Evolutionary conservation across 179 eudicot species (phyloP).

Genomic region (Spergularia azorica): DNA sequence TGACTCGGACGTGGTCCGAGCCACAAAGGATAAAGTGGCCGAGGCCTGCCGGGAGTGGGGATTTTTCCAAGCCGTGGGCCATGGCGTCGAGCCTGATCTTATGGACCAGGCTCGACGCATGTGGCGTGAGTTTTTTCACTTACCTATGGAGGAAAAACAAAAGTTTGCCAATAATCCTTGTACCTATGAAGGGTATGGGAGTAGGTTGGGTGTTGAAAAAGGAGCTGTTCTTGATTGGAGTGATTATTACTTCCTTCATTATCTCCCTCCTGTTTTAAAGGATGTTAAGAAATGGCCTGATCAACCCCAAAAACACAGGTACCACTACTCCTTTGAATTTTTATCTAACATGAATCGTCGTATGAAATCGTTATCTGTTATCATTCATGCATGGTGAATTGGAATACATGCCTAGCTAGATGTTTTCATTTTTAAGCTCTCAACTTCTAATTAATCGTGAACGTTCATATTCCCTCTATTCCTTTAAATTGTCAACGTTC

Average conservation of each 20-base stretch:
- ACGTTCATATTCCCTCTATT: no score
- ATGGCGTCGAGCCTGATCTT: slow-evolving; percentile 61
- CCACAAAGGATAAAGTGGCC: slow-evolving; percentile 34
- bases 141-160: slow-evolving; percentile 77
- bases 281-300: slow-evolving; percentile 87
- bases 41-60: slow-evolving; percentile 79
- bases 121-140: slow-evolving; percentile 78
- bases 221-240: slow-evolving; percentile 95
- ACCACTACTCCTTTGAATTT: background rate
- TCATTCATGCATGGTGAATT: no score
- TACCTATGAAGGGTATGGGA: slow-evolving; percentile 95
- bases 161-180: slow-evolving; percentile 57
- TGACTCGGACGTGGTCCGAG: slow-evolving; percentile 5
- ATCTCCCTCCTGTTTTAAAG: slow-evolving; percentile 52
- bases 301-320: slow-evolving; percentile 65
- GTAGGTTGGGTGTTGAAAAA: slow-evolving; percentile 79
- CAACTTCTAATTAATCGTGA: no score
- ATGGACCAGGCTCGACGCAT: slow-evolving; percentile 58
- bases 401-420: no score
- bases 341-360: no score
- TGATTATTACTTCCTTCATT: slow-evolving; percentile 88
- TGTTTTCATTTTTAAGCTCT: no score
- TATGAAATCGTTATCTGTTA: no score
- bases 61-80: slow-evolving; percentile 79
- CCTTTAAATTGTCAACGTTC: no score